Evolutionary conservation across 2,329 filamentous ascomycete genomes (phyloP).

Genomic region (Penicillium sclerotigenum): DNA sequence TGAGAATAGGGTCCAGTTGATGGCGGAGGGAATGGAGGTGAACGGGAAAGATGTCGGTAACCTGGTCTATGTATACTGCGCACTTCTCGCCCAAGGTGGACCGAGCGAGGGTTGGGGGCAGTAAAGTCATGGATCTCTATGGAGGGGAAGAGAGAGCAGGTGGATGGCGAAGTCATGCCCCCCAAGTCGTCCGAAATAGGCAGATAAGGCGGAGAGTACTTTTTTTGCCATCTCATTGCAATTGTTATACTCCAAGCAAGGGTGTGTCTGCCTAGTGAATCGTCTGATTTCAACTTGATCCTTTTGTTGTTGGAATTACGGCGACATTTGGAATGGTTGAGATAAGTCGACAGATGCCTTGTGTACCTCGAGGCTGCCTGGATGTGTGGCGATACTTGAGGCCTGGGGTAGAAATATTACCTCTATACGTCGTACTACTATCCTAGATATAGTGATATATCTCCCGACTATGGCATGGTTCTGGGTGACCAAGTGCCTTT

Average conservation of each 20-base stretch:
- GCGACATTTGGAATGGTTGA: not conserved
- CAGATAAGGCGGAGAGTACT: conserved; percentile 28
- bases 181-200: conserved; percentile 11
- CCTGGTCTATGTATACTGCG: conserved; percentile 38
- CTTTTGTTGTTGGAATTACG: not conserved
- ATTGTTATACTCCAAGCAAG: not conserved
- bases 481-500: not conserved
- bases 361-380: not conserved
- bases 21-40: conserved; percentile 34
- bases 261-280: not conserved
- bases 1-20: conserved; percentile 27
- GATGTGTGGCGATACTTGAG: not conserved
- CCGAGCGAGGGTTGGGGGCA: conserved; percentile 37
- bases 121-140: conserved; percentile 39
- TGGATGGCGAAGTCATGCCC: conserved; percentile 19
- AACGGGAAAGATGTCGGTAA: conserved; percentile 31
- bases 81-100: conserved; percentile 43
- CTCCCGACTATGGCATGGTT: not conserved
- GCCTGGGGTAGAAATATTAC: not conserved
- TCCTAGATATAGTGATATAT: not conserved
- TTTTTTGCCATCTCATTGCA: conserved; percentile 22
- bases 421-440: not conserved
- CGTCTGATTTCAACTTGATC: not conserved
- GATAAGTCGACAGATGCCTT: not conserved
- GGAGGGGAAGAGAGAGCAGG: conserved; percentile 8